Base-by-base conservation (phyloP, 345 rosid species). In the Salix caprea region DNA sequence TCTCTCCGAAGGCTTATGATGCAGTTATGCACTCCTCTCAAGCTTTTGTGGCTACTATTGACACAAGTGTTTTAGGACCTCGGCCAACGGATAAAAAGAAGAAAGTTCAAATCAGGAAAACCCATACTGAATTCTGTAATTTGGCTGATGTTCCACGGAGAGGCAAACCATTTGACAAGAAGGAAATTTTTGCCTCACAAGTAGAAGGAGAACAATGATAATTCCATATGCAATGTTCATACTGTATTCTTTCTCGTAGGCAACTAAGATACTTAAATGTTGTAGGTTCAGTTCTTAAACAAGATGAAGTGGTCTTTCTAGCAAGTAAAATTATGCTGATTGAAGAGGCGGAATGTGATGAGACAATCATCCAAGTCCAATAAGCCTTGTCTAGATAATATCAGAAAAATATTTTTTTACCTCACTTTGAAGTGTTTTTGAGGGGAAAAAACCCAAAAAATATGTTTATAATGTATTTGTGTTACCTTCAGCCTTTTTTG, bases 1-100 rank as follows among this genome's bases (percentile, higher is more conserved):
- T 95, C 40, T 88, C 92, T 23, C 61, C 84, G 4, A 91, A 90
- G 82, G 90, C 91, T 23, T 88, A 90, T 9, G 97, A 91, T 79
- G 92, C 90, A 11, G 85, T 95, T 30, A 72, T 88, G 18, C 39
- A 24, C 40, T 88, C 90, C 58, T 87, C 91, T 64, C 86, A 92
- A 65, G 85, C 3, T 36, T 74, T 79, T 52, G 90, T 88, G 76
- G 96, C 92, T 42, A 85, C 86, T 18, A 81, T 87, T 71, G 93
- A 93, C 85, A 71, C 86, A 72, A 83, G 87, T 66, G 66, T 86
- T 23, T 69, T 95, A 78, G 96, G 99, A 76, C 90, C 94, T 58
- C 82, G 92, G 61, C 97, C 96, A 24, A 82, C 76, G 2, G 85
- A 89, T 19, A 86, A 71, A 74, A 81, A 60, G 81, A 82, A 83